phyloP scores from a whole-genome alignment of 805 yeast genomes.

The Starmerella tilneyi region DNA sequence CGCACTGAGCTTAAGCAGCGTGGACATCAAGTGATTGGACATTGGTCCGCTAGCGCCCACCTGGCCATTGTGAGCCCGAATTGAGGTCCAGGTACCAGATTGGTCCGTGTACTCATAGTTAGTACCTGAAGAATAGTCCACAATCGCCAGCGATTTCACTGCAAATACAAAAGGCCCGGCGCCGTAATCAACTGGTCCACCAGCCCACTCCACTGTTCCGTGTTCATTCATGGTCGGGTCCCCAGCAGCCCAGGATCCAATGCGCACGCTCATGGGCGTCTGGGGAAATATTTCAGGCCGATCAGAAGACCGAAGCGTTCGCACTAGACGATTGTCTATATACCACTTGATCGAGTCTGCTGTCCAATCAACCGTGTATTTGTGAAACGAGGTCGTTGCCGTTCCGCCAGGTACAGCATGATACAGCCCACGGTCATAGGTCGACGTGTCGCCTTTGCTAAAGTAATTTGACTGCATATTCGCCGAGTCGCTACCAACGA shows the following conservation, averaged over 20 bases:
- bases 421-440: slow-evolving; percentile 71
- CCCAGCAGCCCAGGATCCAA: slow-evolving; percentile 47
- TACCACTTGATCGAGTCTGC: slow-evolving; percentile 55
- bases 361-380: slow-evolving; percentile 80
- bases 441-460: slow-evolving; percentile 65
- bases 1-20: slow-evolving; percentile 25
- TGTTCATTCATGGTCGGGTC: slow-evolving; percentile 36
- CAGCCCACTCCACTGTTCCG: slow-evolving; percentile 69
- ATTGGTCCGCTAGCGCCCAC: slow-evolving; percentile 41
- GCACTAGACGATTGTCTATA: slow-evolving; percentile 56
- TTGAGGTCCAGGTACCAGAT: slow-evolving; percentile 36
- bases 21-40: slow-evolving; percentile 29
- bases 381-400: slow-evolving; percentile 56
- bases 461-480: slow-evolving; percentile 67
- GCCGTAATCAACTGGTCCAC: slow-evolving; percentile 47
- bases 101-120: slow-evolving; percentile 36
- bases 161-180: slow-evolving; percentile 46
- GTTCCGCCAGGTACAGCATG: slow-evolving; percentile 40
- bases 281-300: slow-evolving; percentile 65
- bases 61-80: slow-evolving; percentile 36
- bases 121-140: slow-evolving; percentile 44
- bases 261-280: slow-evolving; percentile 70
- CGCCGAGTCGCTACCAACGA: slow-evolving; percentile 69
- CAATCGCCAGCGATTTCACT: slow-evolving; percentile 49
- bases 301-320: slow-evolving; percentile 49